These are phyloP conservation scores for Dittrichia graveolens DNA, from an alignment of 129 eudicot genomes.

Conservation along the genomic window DNA sequence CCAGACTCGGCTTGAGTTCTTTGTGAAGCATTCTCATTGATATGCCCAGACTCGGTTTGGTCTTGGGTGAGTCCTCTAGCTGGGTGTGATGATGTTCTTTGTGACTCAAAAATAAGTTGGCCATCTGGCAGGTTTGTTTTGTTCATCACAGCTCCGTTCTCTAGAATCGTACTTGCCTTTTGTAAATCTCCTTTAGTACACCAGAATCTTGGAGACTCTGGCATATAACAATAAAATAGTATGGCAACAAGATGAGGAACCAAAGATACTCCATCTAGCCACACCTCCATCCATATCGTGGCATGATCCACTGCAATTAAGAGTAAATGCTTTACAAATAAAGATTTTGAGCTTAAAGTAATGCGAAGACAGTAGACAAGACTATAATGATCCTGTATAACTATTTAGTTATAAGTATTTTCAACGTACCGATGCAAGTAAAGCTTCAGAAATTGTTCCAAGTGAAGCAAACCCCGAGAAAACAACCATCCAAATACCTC, in stretches of 20 bases:
- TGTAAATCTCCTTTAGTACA: constrained; percentile 35
- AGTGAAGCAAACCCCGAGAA: constrained; percentile 72
- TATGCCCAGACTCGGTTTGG: not conserved
- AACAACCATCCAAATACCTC: constrained; percentile 78
- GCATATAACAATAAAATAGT: constrained; percentile 33
- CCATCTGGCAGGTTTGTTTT: constrained; percentile 45
- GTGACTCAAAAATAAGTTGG: constrained; percentile 30
- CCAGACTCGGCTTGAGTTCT: too few relatives aligned
- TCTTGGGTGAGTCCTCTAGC: constrained; percentile 15
- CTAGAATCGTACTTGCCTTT: constrained; percentile 44
- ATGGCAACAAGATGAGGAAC: constrained; percentile 39
- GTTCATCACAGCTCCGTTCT: constrained; percentile 46
- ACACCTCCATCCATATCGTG: constrained; percentile 63
- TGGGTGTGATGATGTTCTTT: not conserved
- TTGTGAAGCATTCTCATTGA: too few relatives aligned
- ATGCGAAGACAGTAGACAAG: not conserved
- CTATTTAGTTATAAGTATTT: not conserved
- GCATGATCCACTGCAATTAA: constrained; percentile 50
- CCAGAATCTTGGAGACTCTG: constrained; percentile 55
- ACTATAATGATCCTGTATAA: not conserved
- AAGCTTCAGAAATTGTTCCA: constrained; percentile 78
- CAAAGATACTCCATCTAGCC: constrained; percentile 54
- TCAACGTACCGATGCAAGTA: constrained; percentile 62
- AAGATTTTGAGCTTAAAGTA: not conserved
- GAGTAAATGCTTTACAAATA: not conserved